These are phyloP conservation scores for Pseudogymnoascus sp. DNA, from an alignment of 2,329 filamentous ascomycete genomes.

Conservation along the genomic window DNA sequence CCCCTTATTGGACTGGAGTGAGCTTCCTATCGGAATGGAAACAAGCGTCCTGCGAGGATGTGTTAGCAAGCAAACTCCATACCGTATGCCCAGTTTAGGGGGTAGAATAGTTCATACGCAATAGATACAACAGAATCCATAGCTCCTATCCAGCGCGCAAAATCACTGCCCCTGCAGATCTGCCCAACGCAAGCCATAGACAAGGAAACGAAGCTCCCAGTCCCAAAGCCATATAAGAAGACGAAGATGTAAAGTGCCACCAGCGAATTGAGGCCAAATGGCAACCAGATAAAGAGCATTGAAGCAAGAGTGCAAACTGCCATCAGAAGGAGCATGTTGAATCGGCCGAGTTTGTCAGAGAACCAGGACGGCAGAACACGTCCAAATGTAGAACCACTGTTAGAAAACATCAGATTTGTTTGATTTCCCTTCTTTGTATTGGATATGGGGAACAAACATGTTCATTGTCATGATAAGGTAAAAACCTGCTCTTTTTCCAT, in stretches of 20 bases:
- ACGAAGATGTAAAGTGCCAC: slow-evolving; percentile 8
- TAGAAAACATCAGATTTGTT: neutral
- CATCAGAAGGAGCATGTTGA: slow-evolving; percentile 10
- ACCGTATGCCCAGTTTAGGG: neutral
- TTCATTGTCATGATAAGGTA: slow-evolving; percentile 77
- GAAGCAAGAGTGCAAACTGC: neutral
- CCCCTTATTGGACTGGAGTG: neutral
- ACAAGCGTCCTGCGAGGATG: neutral
- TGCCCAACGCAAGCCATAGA: slow-evolving; percentile 13
- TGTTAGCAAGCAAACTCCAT: neutral
- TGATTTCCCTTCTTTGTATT: neutral
- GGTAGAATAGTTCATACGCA: neutral
- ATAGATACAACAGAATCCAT: neutral
- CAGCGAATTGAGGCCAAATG: neutral
- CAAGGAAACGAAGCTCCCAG: slow-evolving; percentile 9
- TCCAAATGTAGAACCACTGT: slow-evolving; percentile 7
- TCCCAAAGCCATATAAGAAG: slow-evolving; percentile 11
- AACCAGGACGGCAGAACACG: neutral
- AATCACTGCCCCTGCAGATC: neutral
- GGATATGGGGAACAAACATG: slow-evolving; percentile 31
- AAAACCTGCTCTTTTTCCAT: slow-evolving; percentile 59
- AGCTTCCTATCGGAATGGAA: neutral
- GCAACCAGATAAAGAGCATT: slow-evolving; percentile 8
- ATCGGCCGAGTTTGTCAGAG: slow-evolving; percentile 1
- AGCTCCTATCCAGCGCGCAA: slow-evolving; percentile 1